Evolutionary conservation across 306 rosid species (phyloP), one percentile per base, ranked within the genome.

Genomic region (Cotoneaster glaucophyllus): DNA sequence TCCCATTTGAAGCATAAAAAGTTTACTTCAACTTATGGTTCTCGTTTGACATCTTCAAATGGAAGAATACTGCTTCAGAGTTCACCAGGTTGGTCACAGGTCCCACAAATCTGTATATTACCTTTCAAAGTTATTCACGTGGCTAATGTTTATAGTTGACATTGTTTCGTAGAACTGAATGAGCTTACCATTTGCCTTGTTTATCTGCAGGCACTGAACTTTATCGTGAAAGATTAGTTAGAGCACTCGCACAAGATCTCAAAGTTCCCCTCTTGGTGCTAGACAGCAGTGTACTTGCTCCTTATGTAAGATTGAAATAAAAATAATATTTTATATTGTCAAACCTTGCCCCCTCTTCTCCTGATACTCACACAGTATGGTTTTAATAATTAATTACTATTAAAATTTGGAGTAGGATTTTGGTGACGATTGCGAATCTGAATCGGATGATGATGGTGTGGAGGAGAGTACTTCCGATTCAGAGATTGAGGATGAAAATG

Each of bases 11-110:
- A 86, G 85, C 90, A 90, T 21, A 85, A 84, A 58, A 81, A 77
- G 53, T 37, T 85, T 11, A 77, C 97, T 77, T 74, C 84, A 22
- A 74, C 90, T 48, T 95, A 80, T 84, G 99, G 99, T 58, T 74
- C 88, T 82, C 87, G 86, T 63, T 93, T 92, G 88, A 31, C 90
- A 17, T 92, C 99, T 82, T 95, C 99, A 72, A 89, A 93, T 67
- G 91, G 97, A 54, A 90, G 97, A 78, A 89, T 95, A 82, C 85
- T 95, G 80, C 97, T 95, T 78, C 99, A 90, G 83, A 86, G 99
- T 65, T 50, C 88, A 76, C 99, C 99, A 50, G 99, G 99, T 95
- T 82, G 52, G 91, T 75, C 79, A 66, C 80, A 69, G 73, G 64
- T 74, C 81, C 59, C 43, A 62, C 82, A 41, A 48, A 57, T 34